Evolutionary conservation across 2,329 filamentous ascomycete species (phyloP).

Genomic region (Penicillium polonicum): DNA sequence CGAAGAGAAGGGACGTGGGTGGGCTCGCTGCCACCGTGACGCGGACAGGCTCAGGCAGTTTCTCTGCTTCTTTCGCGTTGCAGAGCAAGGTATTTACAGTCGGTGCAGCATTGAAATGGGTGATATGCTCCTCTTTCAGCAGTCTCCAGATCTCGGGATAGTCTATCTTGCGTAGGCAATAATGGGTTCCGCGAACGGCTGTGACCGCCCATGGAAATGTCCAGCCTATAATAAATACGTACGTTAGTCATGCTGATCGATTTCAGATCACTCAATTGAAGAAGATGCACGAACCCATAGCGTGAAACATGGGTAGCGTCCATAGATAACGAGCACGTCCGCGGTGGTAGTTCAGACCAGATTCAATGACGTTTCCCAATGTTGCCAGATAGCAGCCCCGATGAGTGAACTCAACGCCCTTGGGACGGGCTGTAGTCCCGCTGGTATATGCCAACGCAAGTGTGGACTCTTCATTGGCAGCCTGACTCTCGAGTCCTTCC

Average conservation of each 20-base stretch:
- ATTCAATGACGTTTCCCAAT: slow-evolving; percentile 83
- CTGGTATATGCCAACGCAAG: slow-evolving; percentile 91
- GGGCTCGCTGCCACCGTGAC: slow-evolving; percentile 94
- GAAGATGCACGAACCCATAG: slow-evolving; percentile 48
- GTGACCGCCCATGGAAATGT: slow-evolving; percentile 93
- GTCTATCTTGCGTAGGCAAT: slow-evolving; percentile 91
- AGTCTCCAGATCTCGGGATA: slow-evolving; percentile 90
- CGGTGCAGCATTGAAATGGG: slow-evolving; percentile 92
- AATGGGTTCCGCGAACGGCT: slow-evolving; percentile 88
- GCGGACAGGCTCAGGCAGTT: slow-evolving; percentile 67
- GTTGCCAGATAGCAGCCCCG: slow-evolving; percentile 82
- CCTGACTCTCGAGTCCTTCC: slow-evolving; percentile 70
- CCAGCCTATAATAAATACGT: slow-evolving; percentile 53
- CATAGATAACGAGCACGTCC: slow-evolving; percentile 80
- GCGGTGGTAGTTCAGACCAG: slow-evolving; percentile 69
- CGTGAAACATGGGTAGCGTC: slow-evolving; percentile 85
- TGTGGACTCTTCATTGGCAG: slow-evolving; percentile 72
- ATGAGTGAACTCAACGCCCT: slow-evolving; percentile 91
- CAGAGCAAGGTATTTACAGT: slow-evolving; percentile 95
- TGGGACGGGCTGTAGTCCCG: slow-evolving; percentile 86
- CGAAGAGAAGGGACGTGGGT: slow-evolving; percentile 84
- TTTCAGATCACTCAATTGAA: neutral
- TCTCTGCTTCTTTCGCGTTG: slow-evolving; percentile 70
- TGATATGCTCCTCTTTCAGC: slow-evolving; percentile 80
- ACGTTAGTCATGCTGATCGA: neutral